These are phyloP conservation scores for Claviceps sp. DNA, from an alignment of 2,329 filamentous ascomycete genomes.

Conservation along the genomic window DNA sequence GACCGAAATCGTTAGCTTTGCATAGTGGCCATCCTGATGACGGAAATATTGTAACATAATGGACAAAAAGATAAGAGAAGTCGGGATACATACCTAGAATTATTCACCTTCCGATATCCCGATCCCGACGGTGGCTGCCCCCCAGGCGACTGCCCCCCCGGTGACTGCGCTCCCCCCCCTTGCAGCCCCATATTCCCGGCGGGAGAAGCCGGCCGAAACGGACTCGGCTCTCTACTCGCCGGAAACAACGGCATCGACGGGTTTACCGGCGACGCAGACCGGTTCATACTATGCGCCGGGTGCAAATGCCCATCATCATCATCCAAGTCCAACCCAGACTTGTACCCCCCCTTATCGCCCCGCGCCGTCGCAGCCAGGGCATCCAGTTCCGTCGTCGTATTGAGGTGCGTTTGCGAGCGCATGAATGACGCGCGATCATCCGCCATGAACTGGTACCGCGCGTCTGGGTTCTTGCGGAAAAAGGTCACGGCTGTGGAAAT, in stretches of 20 bases:
- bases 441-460: constrained; percentile 85
- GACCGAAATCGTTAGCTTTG: not conserved
- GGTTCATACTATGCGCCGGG: constrained; percentile 16
- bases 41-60: not conserved
- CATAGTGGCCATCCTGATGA: not conserved
- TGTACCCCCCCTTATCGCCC: constrained; percentile 42
- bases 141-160: not conserved
- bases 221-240: constrained; percentile 22
- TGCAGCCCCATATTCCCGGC: constrained; percentile 14
- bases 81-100: constrained; percentile 20
- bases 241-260: constrained; percentile 31
- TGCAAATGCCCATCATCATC: constrained; percentile 29
- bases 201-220: constrained; percentile 22
- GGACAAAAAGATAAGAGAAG: not conserved
- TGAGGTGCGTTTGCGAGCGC: constrained; percentile 77
- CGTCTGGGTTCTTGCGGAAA: constrained; percentile 84
- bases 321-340: constrained; percentile 23
- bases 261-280: constrained; percentile 23
- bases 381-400: constrained; percentile 68
- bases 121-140: not conserved
- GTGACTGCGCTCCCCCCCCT: not conserved
- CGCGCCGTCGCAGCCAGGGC: constrained; percentile 81
- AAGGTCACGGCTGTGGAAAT: constrained; percentile 51
- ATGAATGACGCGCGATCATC: constrained; percentile 93
- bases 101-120: constrained; percentile 25